Evolutionary conservation across 495 filamentous ascomycete species (phyloP), one percentile per base, ranked within the genome.

Genomic region (Cetradonia linearis): DNA sequence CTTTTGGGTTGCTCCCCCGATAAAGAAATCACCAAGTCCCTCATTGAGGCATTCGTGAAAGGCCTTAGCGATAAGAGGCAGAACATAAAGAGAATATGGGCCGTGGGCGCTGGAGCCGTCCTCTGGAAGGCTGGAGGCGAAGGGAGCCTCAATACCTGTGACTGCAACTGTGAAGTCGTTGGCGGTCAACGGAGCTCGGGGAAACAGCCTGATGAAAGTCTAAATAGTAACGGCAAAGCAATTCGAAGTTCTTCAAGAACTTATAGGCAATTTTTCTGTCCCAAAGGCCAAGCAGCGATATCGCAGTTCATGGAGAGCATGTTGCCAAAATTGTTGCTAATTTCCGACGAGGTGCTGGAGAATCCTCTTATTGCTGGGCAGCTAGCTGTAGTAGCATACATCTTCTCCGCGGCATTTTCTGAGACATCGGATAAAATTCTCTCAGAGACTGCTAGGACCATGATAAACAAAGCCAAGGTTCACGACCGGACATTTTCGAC

Each of bases 61-160:
- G 93, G 93, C 0, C 73, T 91, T 6, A 76, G 77, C 8, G 94
- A 98, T 59, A 98, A 96, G 70, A 84, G 87, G 64, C 72, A 85
- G 10, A 81, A 85, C 18, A 79, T 88, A 52, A 83, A 87, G n/a
- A 85, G 85, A 56, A 72, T 87, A 44, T 98, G 93, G 93, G 79
- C 86, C 37, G 76, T 90, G 30, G 81, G 80, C 49, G 71, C 85
- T 55, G 89, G 87, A 28, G 84, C 94, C 14, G 68, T 91, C 2
- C 70, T 96, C 5, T 88, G 87, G 80, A 68, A 79, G 38, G 73
- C 78, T 54, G 30, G 10, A 20, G 70, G 77, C 37, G 73, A 75
- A 23, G 56, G 66, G 23, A 16, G 62, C 18, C 33, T 59, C 13
- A 18, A 33, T 53, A 5, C 44, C 10, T 34, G 33, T 20, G 9